These are phyloP conservation scores for Salix exigua DNA, from an alignment of 345 rosid genomes.

Conservation along the genomic window DNA sequence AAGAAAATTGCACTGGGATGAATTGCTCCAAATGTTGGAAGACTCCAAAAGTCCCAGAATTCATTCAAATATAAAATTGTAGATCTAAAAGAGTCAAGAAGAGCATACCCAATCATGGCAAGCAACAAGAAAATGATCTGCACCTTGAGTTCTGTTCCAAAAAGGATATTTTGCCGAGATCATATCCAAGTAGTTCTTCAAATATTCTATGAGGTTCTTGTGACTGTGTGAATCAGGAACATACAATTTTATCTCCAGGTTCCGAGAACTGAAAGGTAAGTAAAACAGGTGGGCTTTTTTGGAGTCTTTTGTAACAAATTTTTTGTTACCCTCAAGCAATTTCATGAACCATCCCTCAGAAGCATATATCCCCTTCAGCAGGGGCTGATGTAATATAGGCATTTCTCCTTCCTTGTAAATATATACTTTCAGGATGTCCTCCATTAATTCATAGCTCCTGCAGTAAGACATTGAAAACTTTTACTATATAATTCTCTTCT, in stretches of 20 bases:
- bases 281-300: constrained; percentile 81
- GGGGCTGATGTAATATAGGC: constrained; percentile 69
- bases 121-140: constrained; percentile 92
- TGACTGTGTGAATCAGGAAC: constrained; percentile 66
- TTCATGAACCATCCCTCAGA: constrained; percentile 99
- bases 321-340: constrained; percentile 59
- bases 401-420: constrained; percentile 78
- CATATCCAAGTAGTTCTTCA: constrained; percentile 59
- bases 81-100: constrained; percentile 11
- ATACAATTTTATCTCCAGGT: constrained; percentile 66
- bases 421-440: constrained; percentile 71
- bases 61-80: not conserved
- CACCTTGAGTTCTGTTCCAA: constrained; percentile 91
- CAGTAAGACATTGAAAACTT: constrained; percentile 9
- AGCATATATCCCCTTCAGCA: constrained; percentile 84
- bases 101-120: constrained; percentile 92
- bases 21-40: not conserved
- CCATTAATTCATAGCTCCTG: constrained; percentile 97
- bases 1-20: not conserved
- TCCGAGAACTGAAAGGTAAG: constrained; percentile 84
- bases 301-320: constrained; percentile 55
- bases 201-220: constrained; percentile 52
- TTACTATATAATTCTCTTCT: not conserved
- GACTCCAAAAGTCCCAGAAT: not conserved
- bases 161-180: constrained; percentile 58